phyloP scores from a whole-genome alignment of 805 yeast species.

The Saccharomyces kudriavzevii region DNA sequence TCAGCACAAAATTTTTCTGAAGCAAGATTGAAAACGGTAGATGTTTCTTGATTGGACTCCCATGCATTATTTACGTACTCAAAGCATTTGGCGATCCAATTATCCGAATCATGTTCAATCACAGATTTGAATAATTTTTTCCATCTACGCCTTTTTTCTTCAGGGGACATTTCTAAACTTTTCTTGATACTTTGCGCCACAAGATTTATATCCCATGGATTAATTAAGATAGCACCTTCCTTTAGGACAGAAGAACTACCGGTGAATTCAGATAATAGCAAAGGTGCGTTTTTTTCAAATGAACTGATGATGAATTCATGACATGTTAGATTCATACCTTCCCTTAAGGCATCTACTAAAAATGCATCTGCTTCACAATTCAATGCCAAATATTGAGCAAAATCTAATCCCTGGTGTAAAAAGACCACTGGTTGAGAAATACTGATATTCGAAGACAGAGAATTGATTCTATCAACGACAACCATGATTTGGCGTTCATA shows the following conservation, averaged over 20 bases:
- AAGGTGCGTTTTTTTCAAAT: constrained; percentile 62
- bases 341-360: constrained; percentile 84
- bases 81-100: constrained; percentile 62
- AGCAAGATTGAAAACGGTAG: constrained; percentile 30
- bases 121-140: constrained; percentile 48
- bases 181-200: constrained; percentile 55
- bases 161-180: constrained; percentile 55
- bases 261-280: constrained; percentile 84
- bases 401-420: constrained; percentile 80
- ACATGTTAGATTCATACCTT: constrained; percentile 94
- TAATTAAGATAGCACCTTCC: constrained; percentile 65
- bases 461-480: constrained; percentile 79
- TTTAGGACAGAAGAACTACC: constrained; percentile 81
- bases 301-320: constrained; percentile 87
- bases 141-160: constrained; percentile 59
- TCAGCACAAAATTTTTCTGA: constrained; percentile 23
- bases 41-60: constrained; percentile 40
- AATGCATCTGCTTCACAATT: constrained; percentile 80
- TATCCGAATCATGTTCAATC: constrained; percentile 55
- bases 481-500: constrained; percentile 66
- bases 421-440: constrained; percentile 76
- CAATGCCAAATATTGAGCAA: constrained; percentile 81
- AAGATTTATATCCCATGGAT: constrained; percentile 80
- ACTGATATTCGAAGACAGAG: constrained; percentile 65
- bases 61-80: constrained; percentile 44